These are phyloP conservation scores for Acanthochlamys bracteata DNA, from an alignment of 106 monocot genomes.

Conservation along the genomic window DNA sequence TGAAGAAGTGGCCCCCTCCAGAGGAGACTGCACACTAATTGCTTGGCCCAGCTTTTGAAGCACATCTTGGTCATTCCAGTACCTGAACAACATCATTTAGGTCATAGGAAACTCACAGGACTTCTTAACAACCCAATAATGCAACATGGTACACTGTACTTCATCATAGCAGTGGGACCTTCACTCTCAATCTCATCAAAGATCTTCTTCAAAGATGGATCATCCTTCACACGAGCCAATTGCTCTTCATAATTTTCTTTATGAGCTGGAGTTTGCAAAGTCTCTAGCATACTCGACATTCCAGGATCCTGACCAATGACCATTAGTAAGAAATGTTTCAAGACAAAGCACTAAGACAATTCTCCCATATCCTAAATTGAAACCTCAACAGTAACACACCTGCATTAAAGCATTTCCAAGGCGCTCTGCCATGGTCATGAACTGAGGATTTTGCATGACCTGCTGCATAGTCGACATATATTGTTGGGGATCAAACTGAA, in stretches of 20 bases:
- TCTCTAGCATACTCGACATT: constrained; percentile 78
- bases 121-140: background rate
- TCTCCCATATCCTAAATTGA: background rate
- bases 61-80: constrained; percentile 88
- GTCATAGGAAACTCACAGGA: background rate
- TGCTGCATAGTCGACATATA: constrained; percentile 86
- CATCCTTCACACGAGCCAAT: constrained; percentile 69
- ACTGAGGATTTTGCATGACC: constrained; percentile 94
- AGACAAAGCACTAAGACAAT: background rate
- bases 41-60: constrained; percentile 79
- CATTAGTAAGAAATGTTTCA: background rate
- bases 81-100: constrained; percentile 31
- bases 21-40: constrained; percentile 59
- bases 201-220: constrained; percentile 81
- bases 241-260: constrained; percentile 74
- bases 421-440: constrained; percentile 80
- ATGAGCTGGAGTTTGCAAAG: constrained; percentile 50
- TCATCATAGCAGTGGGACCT: constrained; percentile 93
- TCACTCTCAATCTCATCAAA: constrained; percentile 90
- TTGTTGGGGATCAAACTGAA: constrained; percentile 59
- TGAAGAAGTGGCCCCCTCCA: constrained; percentile 31
- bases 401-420: constrained; percentile 89
- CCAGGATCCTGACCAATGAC: constrained; percentile 50
- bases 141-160: constrained; percentile 26
- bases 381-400: constrained; percentile 19